Percentiles rank a stretch among this genome's conserved stretches.
phyloP scores from a whole-genome alignment of 257 asterid genomes.

The Salvia splendens region DNA sequence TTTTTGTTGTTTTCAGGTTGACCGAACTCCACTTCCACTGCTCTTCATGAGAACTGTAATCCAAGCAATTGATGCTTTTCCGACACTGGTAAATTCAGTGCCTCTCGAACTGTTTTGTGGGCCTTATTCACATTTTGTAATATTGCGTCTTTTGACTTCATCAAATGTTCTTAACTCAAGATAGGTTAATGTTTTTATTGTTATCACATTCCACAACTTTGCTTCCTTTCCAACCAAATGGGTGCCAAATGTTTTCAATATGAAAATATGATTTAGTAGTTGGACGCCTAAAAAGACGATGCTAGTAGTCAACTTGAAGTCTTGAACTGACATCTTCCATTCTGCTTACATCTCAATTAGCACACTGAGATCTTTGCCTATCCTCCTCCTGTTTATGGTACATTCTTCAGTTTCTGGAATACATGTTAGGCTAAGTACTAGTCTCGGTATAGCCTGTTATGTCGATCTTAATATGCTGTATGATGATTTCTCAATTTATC shows the following conservation, averaged over 20 bases:
- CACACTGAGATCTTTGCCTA: too few relatives aligned
- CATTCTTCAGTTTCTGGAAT: too few relatives aligned
- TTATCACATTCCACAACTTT: not conserved
- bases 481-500: not conserved
- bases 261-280: too few relatives aligned
- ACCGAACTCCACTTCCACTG: constrained; percentile 87
- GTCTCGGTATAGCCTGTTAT: not conserved
- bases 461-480: not conserved
- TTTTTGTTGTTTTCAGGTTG: constrained; percentile 56
- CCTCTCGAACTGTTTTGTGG: not conserved
- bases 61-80: constrained; percentile 96
- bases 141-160: not conserved
- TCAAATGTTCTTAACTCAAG: too few relatives aligned
- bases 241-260: too few relatives aligned
- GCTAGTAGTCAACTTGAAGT: too few relatives aligned
- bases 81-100: constrained; percentile 69
- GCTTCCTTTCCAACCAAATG: too few relatives aligned
- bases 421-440: not conserved
- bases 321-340: too few relatives aligned
- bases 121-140: constrained; percentile 11
- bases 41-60: constrained; percentile 98
- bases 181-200: not conserved
- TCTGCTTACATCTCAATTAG: too few relatives aligned
- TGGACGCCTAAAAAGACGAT: too few relatives aligned
- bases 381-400: too few relatives aligned